Conservation (phyloP, 2,329 filamentous ascomycete species). For the Sporothrix pallida region DNA sequence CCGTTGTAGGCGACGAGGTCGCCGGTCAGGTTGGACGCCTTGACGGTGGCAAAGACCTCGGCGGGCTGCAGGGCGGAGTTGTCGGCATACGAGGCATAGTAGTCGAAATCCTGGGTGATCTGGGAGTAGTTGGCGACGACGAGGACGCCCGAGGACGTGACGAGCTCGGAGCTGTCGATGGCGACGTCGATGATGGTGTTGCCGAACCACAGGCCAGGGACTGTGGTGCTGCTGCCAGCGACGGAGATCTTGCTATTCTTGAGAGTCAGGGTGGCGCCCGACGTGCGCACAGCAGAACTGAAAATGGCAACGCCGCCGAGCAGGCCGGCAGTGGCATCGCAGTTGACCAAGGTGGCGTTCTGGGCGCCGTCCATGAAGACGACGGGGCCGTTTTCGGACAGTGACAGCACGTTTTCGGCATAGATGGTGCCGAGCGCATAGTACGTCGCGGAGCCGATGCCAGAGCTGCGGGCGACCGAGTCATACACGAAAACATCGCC, state of each 20-base stretch:
- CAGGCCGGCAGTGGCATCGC: constrained; percentile 32
- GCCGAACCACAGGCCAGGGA: constrained; percentile 34
- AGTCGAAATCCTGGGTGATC: constrained; percentile 35
- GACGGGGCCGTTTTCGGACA: constrained; percentile 26
- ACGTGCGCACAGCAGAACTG: constrained; percentile 16
- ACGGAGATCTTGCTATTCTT: constrained; percentile 26
- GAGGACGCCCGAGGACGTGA: constrained; percentile 23
- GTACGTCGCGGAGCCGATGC: constrained; percentile 32
- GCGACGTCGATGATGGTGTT: constrained; percentile 31
- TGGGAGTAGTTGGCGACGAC: constrained; percentile 34
- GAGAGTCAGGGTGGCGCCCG: constrained; percentile 25
- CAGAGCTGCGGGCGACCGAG: constrained; percentile 24
- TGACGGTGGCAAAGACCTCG: neutral
- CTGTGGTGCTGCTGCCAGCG: neutral
- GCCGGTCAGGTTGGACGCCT: constrained; percentile 17
- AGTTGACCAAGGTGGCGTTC: constrained; percentile 30
- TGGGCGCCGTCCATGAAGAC: constrained; percentile 33
- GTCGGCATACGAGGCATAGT: constrained; percentile 31
- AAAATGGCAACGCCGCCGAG: constrained; percentile 32
- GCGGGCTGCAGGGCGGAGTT: constrained; percentile 30
- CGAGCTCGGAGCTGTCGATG: neutral
- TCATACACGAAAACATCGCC: constrained; percentile 30
- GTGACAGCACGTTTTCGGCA: constrained; percentile 27
- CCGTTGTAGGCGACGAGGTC: constrained; percentile 33
- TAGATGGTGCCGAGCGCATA: constrained; percentile 33